These are phyloP conservation scores for Fraxinus sp. DNA, from an alignment of 305 asterid species.

Conservation along the genomic window DNA sequence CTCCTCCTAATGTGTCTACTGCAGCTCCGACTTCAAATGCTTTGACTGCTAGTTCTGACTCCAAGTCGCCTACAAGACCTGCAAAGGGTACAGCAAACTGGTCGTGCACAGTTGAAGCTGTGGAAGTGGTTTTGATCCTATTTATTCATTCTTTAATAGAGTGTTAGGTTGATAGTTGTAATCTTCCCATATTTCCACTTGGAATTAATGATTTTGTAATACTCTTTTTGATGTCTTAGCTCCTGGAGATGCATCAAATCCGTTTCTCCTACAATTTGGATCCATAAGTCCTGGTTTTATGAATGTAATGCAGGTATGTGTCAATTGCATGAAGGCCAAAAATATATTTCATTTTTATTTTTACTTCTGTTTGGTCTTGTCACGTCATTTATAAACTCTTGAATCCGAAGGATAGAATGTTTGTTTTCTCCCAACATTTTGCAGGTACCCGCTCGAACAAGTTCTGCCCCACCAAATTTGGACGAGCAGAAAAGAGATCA, in stretches of 20 bases:
- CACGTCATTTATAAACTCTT: constrained; percentile 8
- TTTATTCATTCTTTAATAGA: neutral
- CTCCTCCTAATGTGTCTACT: too few relatives aligned
- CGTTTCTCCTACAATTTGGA: constrained; percentile 87
- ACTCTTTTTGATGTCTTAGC: constrained; percentile 23
- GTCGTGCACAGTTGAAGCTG: too few relatives aligned
- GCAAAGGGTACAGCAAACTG: too few relatives aligned
- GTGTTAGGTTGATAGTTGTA: neutral
- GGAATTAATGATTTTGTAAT: constrained; percentile 24
- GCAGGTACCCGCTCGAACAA: constrained; percentile 87
- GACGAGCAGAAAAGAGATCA: constrained; percentile 87
- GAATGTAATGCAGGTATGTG: constrained; percentile 70
- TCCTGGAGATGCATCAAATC: constrained; percentile 61
- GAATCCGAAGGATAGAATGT: constrained; percentile 4
- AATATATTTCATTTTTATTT: neutral
- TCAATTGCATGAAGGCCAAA: constrained; percentile 11
- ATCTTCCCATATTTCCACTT: neutral
- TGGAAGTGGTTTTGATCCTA: too few relatives aligned
- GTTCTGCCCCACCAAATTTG: constrained; percentile 97
- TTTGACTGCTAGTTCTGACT: too few relatives aligned
- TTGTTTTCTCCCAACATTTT: constrained; percentile 3
- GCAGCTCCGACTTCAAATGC: too few relatives aligned
- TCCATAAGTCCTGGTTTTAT: constrained; percentile 69
- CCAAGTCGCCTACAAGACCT: too few relatives aligned
- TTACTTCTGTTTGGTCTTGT: neutral